Percentiles rank a stretch among this genome's conserved stretches.
These are phyloP conservation scores for Pythium volutum DNA, from an alignment of 352 stramenopile species.

Conservation along the genomic window DNA sequence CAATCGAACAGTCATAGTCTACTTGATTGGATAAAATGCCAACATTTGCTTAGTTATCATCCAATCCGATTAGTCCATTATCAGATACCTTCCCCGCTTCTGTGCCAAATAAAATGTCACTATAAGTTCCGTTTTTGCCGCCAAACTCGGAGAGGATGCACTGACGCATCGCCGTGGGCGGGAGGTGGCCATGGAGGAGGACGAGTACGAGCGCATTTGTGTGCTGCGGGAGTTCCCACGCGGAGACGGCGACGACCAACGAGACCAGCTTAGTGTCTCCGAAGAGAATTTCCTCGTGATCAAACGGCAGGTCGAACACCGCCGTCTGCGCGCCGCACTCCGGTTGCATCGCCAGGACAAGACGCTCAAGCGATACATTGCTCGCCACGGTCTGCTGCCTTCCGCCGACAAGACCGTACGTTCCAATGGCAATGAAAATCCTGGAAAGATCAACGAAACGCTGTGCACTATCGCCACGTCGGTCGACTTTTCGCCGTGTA, in stretches of 20 bases:
- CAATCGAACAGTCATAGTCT: slow-evolving; percentile 5
- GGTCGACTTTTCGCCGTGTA: slow-evolving; percentile 60
- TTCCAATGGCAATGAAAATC: neutral
- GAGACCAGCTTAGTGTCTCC: slow-evolving; percentile 31
- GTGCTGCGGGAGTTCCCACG: slow-evolving; percentile 36
- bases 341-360: slow-evolving; percentile 62
- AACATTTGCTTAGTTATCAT: neutral
- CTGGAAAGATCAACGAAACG: slow-evolving; percentile 26
- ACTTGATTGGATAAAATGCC: slow-evolving; percentile 11
- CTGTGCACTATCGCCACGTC: slow-evolving; percentile 41
- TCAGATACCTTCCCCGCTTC: neutral
- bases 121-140: slow-evolving; percentile 12
- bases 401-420: neutral
- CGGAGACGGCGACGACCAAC: neutral
- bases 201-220: slow-evolving; percentile 47
- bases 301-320: slow-evolving; percentile 52
- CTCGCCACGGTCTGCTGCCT: slow-evolving; percentile 27
- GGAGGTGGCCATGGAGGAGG: slow-evolving; percentile 42
- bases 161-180: neutral
- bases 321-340: slow-evolving; percentile 38
- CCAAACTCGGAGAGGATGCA: neutral
- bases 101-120: neutral
- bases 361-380: slow-evolving; percentile 45
- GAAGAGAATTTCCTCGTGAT: slow-evolving; percentile 57
- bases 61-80: slow-evolving; percentile 3